Evolutionary conservation across 345 rosid genomes (phyloP).

Genomic region (Moricandia arvensis): DNA sequence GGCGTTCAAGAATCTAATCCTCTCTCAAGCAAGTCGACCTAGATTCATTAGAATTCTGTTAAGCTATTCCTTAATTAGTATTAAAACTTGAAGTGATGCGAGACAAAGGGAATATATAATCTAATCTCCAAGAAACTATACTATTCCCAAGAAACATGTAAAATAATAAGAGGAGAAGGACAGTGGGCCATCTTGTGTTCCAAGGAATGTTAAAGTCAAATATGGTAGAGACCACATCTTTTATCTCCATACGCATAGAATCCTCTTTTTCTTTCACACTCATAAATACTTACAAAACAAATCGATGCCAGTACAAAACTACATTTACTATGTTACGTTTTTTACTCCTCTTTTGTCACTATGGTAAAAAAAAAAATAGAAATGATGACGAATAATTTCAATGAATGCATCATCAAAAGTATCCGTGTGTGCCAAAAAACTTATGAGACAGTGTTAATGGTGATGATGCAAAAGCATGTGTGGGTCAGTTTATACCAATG

Average conservation of each 20-base stretch:
- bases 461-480: slow-evolving; percentile 26
- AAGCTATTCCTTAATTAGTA: too few relatives aligned
- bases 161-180: neutral
- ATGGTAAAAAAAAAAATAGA: neutral
- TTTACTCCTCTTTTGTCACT: neutral
- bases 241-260: slow-evolving; percentile 33
- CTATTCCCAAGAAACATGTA: slow-evolving; percentile 8
- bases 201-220: slow-evolving; percentile 19
- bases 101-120: neutral
- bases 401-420: slow-evolving; percentile 12
- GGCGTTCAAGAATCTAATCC: neutral
- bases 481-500: slow-evolving; percentile 23
- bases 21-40: neutral
- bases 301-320: slow-evolving; percentile 9
- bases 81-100: neutral
- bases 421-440: slow-evolving; percentile 15
- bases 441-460: neutral
- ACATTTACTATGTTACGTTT: neutral
- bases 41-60: neutral
- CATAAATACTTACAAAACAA: slow-evolving; percentile 31
- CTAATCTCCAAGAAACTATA: neutral
- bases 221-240: slow-evolving; percentile 22
- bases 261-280: slow-evolving; percentile 26
- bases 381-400: slow-evolving; percentile 1
- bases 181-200: slow-evolving; percentile 41